These are phyloP conservation scores for Dovyalis caffra DNA, from an alignment of 345 rosid genomes.

Conservation along the genomic window DNA sequence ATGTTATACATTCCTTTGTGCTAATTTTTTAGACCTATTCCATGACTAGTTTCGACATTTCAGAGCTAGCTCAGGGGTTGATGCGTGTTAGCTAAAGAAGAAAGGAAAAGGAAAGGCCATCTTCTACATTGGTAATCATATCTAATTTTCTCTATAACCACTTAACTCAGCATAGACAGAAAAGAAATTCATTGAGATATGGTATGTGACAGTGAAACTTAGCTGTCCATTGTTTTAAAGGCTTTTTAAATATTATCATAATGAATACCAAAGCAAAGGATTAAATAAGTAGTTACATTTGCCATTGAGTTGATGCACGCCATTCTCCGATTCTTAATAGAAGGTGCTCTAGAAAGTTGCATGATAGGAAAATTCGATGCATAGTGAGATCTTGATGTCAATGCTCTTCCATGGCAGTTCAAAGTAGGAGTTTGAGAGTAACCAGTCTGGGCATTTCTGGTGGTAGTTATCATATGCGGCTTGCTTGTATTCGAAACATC, in stretches of 20 bases:
- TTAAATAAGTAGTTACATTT: slow-evolving; percentile 37
- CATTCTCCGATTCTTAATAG: slow-evolving; percentile 39
- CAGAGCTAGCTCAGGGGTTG: not conserved
- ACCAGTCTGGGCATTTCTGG: slow-evolving; percentile 23
- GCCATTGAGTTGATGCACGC: slow-evolving; percentile 49
- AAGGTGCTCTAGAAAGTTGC: slow-evolving; percentile 38
- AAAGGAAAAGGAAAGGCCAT: not conserved
- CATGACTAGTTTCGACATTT: not conserved
- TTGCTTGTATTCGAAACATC: slow-evolving; percentile 23
- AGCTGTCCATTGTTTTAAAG: not conserved
- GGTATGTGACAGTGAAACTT: not conserved
- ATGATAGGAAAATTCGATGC: slow-evolving; percentile 36
- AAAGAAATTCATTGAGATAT: not conserved
- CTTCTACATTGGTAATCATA: not conserved
- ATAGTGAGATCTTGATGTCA: slow-evolving; percentile 51
- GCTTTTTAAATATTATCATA: not conserved
- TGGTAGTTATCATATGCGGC: slow-evolving; percentile 24
- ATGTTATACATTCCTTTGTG: not conserved
- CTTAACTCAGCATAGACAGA: not conserved
- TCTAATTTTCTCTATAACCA: not conserved
- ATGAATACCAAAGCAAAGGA: not conserved
- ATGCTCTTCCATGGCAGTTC: slow-evolving; percentile 30
- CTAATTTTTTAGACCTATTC: not conserved
- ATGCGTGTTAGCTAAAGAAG: not conserved
- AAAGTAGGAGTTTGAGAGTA: slow-evolving; percentile 20